Conservation (phyloP, 1,284 basidiomycete genomes). For the Malassezia globosa region DNA sequence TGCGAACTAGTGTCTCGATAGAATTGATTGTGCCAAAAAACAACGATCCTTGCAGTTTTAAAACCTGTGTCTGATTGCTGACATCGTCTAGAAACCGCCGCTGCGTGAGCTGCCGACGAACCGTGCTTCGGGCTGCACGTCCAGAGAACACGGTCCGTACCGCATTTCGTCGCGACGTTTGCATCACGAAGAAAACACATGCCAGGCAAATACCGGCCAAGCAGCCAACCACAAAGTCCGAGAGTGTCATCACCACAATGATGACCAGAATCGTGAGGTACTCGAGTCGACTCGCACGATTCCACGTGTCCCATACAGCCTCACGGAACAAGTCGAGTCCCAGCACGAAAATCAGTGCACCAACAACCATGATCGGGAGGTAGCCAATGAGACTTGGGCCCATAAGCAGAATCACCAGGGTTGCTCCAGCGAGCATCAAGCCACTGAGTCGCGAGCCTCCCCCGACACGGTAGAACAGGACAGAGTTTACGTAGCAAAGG, state of each 20-base stretch:
- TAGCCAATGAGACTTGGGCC: conserved; percentile 56
- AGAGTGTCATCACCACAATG: conserved; percentile 60
- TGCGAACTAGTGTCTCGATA: conserved; percentile 66
- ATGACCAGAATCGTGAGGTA: conserved; percentile 53
- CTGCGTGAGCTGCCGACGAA: conserved; percentile 76
- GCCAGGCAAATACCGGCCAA: conserved; percentile 82
- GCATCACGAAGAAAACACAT: conserved; percentile 90
- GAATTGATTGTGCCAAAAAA: conserved; percentile 91
- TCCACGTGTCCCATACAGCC: conserved; percentile 86
- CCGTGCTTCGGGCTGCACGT: conserved; percentile 60
- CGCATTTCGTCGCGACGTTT: conserved; percentile 61
- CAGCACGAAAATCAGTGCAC: conserved; percentile 84
- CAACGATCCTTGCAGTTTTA: conserved; percentile 77
- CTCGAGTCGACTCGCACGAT: conserved; percentile 57
- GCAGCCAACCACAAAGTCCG: conserved; percentile 75
- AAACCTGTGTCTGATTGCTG: conserved; percentile 77
- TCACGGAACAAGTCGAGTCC: conserved; percentile 86
- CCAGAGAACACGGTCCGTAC: conserved; percentile 43
- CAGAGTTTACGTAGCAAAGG: conserved; percentile 49
- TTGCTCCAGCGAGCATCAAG: conserved; percentile 70
- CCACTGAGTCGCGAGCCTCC: conserved; percentile 74
- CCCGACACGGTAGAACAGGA: conserved; percentile 75
- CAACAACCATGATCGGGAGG: conserved; percentile 50
- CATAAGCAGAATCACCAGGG: conserved; percentile 61
- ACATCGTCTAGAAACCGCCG: conserved; percentile 79